Evolutionary conservation across 257 asterid species (phyloP).

Genomic region (Nyctanthes arbortristis): DNA sequence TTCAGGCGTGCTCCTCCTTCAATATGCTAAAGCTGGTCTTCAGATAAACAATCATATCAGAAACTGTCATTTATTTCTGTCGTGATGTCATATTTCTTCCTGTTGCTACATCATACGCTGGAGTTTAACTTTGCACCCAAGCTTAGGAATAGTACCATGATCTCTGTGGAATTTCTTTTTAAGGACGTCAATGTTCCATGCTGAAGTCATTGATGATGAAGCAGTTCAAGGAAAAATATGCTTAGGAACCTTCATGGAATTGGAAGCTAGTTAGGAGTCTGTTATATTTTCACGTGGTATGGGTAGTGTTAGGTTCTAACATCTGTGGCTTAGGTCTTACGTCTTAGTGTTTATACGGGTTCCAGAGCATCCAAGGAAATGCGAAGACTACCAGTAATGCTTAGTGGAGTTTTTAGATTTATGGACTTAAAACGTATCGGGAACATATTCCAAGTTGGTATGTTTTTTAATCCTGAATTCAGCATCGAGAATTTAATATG

Average conservation of each 20-base stretch:
- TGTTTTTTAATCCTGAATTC: not conserved
- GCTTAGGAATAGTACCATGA: not conserved
- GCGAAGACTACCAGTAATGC: not conserved
- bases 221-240: not conserved
- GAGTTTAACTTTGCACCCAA: not conserved
- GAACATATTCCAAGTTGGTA: not conserved
- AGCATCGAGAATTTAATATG: constrained; percentile 8
- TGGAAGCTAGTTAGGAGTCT: too few species aligned
- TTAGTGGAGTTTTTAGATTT: not conserved
- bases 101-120: not conserved
- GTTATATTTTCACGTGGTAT: too few species aligned
- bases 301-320: not conserved
- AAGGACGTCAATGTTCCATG: not conserved
- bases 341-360: not conserved
- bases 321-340: not conserved
- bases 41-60: not conserved
- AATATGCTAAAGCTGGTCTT: not conserved
- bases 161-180: not conserved
- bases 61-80: not conserved
- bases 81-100: not conserved
- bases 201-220: not conserved
- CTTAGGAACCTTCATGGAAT: not conserved
- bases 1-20: not conserved
- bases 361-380: not conserved
- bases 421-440: not conserved